These are phyloP conservation scores for Backusella mclennaniae DNA, from an alignment of 192 early-diverging fungal species.

Conservation along the genomic window DNA sequence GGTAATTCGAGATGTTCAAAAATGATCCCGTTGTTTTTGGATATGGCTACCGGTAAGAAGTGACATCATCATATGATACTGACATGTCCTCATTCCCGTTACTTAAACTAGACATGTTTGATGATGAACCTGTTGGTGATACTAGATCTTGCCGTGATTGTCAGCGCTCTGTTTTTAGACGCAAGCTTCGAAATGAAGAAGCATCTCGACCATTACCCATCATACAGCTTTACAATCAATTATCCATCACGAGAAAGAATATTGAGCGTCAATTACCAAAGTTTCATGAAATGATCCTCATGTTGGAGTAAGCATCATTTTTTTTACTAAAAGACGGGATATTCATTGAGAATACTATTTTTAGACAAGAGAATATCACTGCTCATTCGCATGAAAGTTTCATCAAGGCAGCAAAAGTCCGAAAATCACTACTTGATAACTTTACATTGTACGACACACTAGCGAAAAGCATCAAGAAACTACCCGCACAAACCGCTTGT, in stretches of 20 bases:
- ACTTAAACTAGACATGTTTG: constrained; percentile 18
- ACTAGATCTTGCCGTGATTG: constrained; percentile 61
- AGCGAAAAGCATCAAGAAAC: constrained; percentile 55
- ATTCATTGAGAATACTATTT: background rate
- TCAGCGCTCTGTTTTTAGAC: constrained; percentile 50
- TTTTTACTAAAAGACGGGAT: too few relatives aligned
- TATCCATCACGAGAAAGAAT: constrained; percentile 29
- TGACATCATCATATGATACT: background rate
- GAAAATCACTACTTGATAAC: constrained; percentile 63
- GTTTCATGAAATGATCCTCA: constrained; percentile 56
- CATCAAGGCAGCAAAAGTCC: constrained; percentile 55
- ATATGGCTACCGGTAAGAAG: constrained; percentile 17
- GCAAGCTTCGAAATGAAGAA: constrained; percentile 44
- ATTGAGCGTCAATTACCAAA: constrained; percentile 56
- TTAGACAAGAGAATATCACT: constrained; percentile 41
- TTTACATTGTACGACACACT: constrained; percentile 63
- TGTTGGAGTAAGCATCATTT: constrained; percentile 44
- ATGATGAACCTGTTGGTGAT: constrained; percentile 50
- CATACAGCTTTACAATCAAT: constrained; percentile 43
- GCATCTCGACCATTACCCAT: constrained; percentile 30
- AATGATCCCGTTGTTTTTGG: constrained; percentile 18
- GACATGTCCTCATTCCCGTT: background rate
- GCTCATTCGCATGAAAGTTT: constrained; percentile 54
- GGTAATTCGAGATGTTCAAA: constrained; percentile 16
- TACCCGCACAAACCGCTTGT: constrained; percentile 47